Evolutionary conservation across 2,329 filamentous ascomycete species (phyloP).

Genomic region (Xylariaceae sp.): DNA sequence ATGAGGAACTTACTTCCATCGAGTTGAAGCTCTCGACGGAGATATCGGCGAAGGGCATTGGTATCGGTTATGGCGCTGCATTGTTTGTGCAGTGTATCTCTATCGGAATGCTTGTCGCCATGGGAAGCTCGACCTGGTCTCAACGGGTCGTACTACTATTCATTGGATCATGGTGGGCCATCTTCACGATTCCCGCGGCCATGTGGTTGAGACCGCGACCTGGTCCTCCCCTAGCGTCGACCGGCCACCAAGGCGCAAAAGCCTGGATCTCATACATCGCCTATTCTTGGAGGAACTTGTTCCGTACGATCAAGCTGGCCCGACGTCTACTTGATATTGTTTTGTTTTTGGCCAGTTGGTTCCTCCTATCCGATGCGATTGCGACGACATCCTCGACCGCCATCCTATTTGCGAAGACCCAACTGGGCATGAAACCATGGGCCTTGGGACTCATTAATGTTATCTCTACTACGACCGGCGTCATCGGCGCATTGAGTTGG

Average conservation of each 20-base stretch:
- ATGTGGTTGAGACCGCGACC: slow-evolving; percentile 84
- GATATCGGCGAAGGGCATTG: slow-evolving; percentile 88
- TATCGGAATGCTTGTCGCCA: slow-evolving; percentile 68
- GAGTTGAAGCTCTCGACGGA: slow-evolving; percentile 80
- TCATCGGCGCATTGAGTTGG: slow-evolving; percentile 88
- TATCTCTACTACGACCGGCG: slow-evolving; percentile 77
- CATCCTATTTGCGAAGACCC: slow-evolving; percentile 91
- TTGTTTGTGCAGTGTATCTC: slow-evolving; percentile 77
- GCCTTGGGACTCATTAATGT: slow-evolving; percentile 90
- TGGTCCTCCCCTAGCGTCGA: slow-evolving; percentile 66
- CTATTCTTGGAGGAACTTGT: slow-evolving; percentile 83
- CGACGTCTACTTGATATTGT: slow-evolving; percentile 66
- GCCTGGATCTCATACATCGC: slow-evolving; percentile 66
- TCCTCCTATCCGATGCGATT: slow-evolving; percentile 87
- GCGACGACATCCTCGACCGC: slow-evolving; percentile 93
- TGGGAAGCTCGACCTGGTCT: slow-evolving; percentile 75
- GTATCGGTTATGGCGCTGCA: slow-evolving; percentile 85
- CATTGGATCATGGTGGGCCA: slow-evolving; percentile 86
- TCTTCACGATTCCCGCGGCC: slow-evolving; percentile 83
- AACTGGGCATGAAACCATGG: slow-evolving; percentile 82
- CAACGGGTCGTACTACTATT: slow-evolving; percentile 81
- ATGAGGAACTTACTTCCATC: slow-evolving; percentile 50
- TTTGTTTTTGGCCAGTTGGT: slow-evolving; percentile 84
- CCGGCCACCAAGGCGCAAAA: slow-evolving; percentile 35
- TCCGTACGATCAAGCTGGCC: slow-evolving; percentile 71